phyloP scores from a whole-genome alignment of 2,329 filamentous ascomycete species.

The Pseudocercospora fijiensis region DNA sequence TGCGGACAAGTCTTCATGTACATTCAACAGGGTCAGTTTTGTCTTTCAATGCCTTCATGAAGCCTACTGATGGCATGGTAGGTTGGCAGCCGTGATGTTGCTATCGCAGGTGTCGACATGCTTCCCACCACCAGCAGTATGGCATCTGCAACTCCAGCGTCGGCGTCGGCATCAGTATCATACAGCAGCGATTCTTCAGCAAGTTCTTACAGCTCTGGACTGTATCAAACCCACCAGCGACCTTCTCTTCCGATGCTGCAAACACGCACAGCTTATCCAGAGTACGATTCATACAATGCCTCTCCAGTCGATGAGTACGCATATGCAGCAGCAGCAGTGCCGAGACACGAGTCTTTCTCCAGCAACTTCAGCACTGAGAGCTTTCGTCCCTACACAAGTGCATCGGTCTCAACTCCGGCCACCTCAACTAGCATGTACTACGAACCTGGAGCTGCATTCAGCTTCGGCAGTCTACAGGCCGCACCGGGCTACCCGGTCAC shows the following conservation, averaged over 20 bases:
- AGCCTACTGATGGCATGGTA: neutral
- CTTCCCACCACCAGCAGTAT: slow-evolving; percentile 19
- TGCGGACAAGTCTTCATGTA: slow-evolving; percentile 60
- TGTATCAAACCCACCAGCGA: slow-evolving; percentile 24
- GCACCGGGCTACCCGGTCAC: slow-evolving; percentile 23
- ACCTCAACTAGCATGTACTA: slow-evolving; percentile 31
- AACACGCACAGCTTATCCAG: slow-evolving; percentile 30
- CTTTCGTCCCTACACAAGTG: slow-evolving; percentile 33
- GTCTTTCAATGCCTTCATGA: neutral
- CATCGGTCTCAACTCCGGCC: slow-evolving; percentile 29
- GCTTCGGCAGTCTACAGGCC: slow-evolving; percentile 31
- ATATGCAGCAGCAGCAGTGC: slow-evolving; percentile 27
- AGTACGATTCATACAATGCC: slow-evolving; percentile 33
- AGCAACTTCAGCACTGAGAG: slow-evolving; percentile 31
- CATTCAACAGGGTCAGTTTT: slow-evolving; percentile 69
- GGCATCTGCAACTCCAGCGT: slow-evolving; percentile 3
- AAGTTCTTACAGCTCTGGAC: slow-evolving; percentile 17
- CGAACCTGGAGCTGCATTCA: slow-evolving; percentile 31
- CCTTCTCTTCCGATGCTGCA: slow-evolving; percentile 32
- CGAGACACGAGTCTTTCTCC: slow-evolving; percentile 31
- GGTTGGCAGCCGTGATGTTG: slow-evolving; percentile 24
- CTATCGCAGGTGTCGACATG: slow-evolving; percentile 22
- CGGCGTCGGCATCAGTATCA: slow-evolving; percentile 12
- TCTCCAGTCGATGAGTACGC: slow-evolving; percentile 35
- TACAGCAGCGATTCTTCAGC: slow-evolving; percentile 21